Conservation (phyloP, 2,329 filamentous ascomycete genomes). For the Venturia nashicola region DNA sequence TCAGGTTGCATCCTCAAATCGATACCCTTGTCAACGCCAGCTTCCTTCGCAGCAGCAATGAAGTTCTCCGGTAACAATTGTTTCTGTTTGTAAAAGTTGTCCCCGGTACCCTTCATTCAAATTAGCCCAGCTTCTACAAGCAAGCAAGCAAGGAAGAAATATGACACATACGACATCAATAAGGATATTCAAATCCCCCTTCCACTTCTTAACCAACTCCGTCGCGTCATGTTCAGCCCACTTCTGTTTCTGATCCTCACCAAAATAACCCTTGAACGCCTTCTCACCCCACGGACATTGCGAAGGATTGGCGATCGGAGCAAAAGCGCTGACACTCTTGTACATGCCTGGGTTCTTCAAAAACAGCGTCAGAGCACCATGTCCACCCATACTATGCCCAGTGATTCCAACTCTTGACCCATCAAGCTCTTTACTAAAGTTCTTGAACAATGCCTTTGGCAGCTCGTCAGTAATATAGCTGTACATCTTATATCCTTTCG, state of each 20-base stretch:
- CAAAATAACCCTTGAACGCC: constrained; percentile 85
- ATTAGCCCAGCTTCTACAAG: constrained; percentile 17
- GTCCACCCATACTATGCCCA: constrained; percentile 94
- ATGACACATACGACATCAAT: constrained; percentile 65
- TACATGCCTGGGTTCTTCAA: constrained; percentile 85
- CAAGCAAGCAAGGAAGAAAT: background rate
- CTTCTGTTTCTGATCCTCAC: constrained; percentile 54
- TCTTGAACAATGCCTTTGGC: constrained; percentile 59
- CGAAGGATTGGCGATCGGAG: constrained; percentile 77
- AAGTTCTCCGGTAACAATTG: constrained; percentile 94
- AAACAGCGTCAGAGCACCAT: constrained; percentile 86
- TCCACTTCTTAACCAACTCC: constrained; percentile 70
- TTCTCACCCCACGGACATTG: constrained; percentile 91
- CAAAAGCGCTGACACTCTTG: constrained; percentile 78
- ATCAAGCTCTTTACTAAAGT: constrained; percentile 61
- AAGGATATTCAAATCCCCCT: constrained; percentile 56
- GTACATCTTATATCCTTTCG: constrained; percentile 83
- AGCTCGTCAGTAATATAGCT: constrained; percentile 82
- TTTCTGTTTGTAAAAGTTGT: constrained; percentile 92
- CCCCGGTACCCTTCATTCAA: constrained; percentile 53
- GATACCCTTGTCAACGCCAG: constrained; percentile 52
- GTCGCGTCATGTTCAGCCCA: constrained; percentile 91
- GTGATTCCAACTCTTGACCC: constrained; percentile 62
- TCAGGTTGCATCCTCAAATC: constrained; percentile 74
- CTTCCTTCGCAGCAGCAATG: constrained; percentile 62